Evolutionary conservation across 306 rosid genomes (phyloP).

Genomic region (Arachis hypogaea): DNA sequence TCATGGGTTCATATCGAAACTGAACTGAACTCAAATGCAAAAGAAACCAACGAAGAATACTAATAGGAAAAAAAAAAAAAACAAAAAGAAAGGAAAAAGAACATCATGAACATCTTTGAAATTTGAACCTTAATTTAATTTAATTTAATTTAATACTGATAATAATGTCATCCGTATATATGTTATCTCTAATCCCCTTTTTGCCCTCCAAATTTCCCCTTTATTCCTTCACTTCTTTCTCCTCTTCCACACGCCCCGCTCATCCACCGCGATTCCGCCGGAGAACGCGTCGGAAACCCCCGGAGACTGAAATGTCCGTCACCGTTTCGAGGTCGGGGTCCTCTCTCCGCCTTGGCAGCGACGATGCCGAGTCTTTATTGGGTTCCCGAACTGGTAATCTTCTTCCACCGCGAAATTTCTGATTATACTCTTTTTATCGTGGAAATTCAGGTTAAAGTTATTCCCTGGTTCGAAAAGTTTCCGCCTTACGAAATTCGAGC

Average conservation of each 20-base stretch:
- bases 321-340: constrained; percentile 50
- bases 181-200: constrained; percentile 46
- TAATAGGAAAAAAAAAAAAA: background rate
- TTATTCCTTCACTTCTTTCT: background rate
- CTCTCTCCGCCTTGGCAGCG: constrained; percentile 44
- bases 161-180: constrained; percentile 40
- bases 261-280: constrained; percentile 40
- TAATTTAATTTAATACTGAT: background rate
- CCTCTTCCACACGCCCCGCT: constrained; percentile 21
- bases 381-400: constrained; percentile 54
- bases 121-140: background rate
- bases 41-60: too few relatives aligned
- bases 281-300: constrained; percentile 46
- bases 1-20: background rate
- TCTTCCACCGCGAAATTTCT: background rate
- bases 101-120: constrained; percentile 14
- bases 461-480: constrained; percentile 14
- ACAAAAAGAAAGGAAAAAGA: background rate
- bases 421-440: background rate
- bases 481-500: background rate
- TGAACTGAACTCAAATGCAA: background rate
- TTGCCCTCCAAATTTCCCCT: constrained; percentile 51
- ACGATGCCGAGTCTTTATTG: constrained; percentile 48
- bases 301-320: constrained; percentile 52
- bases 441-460: background rate